Evolutionary conservation across 345 rosid species (phyloP).

Genomic region (Corchorus olitorius): DNA sequence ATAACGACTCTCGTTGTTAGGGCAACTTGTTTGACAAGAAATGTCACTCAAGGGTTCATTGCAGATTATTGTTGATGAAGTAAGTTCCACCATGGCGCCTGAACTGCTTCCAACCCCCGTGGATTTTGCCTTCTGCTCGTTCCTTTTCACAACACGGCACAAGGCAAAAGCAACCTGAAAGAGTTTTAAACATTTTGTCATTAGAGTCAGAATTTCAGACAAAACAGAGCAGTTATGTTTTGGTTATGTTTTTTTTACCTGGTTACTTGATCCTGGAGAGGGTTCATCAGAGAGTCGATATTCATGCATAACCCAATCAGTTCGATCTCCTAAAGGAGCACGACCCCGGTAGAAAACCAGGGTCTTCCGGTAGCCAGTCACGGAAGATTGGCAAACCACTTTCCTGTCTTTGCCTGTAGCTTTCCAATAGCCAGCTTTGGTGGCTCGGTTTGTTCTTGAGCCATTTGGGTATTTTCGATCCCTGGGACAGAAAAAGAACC

Average conservation of each 20-base stretch:
- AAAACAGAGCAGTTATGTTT: background rate
- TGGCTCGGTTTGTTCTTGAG: slow-evolving; percentile 80
- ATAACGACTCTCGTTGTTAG: slow-evolving; percentile 32
- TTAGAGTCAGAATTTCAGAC: background rate
- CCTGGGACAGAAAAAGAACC: slow-evolving; percentile 92
- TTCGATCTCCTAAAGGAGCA: slow-evolving; percentile 78
- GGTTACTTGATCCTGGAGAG: slow-evolving; percentile 52
- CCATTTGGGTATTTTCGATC: slow-evolving; percentile 89
- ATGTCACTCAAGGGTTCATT: slow-evolving; percentile 44
- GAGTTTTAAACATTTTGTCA: background rate
- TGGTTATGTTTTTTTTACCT: slow-evolving; percentile 35
- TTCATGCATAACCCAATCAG: slow-evolving; percentile 87
- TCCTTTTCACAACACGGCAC: slow-evolving; percentile 75
- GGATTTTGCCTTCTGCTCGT: slow-evolving; percentile 47
- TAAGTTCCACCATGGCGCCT: slow-evolving; percentile 33
- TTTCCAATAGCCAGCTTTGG: slow-evolving; percentile 92
- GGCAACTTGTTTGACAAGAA: slow-evolving; percentile 49
- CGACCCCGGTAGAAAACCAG: slow-evolving; percentile 80
- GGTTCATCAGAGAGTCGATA: slow-evolving; percentile 68
- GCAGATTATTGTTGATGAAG: slow-evolving; percentile 39
- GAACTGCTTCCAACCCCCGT: slow-evolving; percentile 40
- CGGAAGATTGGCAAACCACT: slow-evolving; percentile 54
- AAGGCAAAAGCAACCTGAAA: slow-evolving; percentile 76
- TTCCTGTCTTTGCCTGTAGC: slow-evolving; percentile 90
- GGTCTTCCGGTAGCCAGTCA: slow-evolving; percentile 69